A percentile compares a stretch with the other conserved stretches of the same genome.
These are phyloP conservation scores for Trematosphaeria pertusa DNA, from an alignment of 2,329 filamentous ascomycete species.

Conservation along the genomic window DNA sequence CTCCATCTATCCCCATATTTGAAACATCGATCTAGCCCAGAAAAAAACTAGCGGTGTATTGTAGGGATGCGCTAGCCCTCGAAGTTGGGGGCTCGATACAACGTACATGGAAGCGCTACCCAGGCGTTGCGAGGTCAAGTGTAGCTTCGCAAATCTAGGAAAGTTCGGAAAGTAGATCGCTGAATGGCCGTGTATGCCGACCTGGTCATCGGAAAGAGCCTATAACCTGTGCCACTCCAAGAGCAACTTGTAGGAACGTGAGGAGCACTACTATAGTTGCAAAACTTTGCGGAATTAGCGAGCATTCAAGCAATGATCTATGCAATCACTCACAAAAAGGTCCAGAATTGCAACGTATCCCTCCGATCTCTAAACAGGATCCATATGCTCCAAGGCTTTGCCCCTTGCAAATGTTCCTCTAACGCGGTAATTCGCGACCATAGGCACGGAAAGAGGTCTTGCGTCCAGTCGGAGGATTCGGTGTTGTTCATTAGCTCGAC, in stretches of 20 bases:
- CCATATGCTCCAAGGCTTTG: slow-evolving; percentile 33
- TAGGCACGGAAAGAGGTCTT: slow-evolving; percentile 25
- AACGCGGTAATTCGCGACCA: slow-evolving; percentile 26
- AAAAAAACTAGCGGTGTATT: too few species aligned
- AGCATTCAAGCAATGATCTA: background rate
- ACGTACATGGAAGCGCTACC: too few species aligned
- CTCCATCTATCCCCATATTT: too few species aligned
- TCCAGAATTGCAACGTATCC: slow-evolving; percentile 33
- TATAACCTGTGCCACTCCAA: slow-evolving; percentile 26
- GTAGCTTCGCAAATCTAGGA: too few species aligned
- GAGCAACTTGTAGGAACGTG: slow-evolving; percentile 24
- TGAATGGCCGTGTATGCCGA: too few species aligned
- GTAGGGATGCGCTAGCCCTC: too few species aligned
- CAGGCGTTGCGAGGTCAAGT: too few species aligned
- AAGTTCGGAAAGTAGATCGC: too few species aligned
- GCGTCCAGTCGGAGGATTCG: slow-evolving; percentile 23
- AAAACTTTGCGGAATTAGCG: slow-evolving; percentile 19
- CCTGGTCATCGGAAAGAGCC: slow-evolving; percentile 27
- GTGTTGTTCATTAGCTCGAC: slow-evolving; percentile 14
- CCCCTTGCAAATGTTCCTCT: slow-evolving; percentile 25
- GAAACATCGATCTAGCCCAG: too few species aligned
- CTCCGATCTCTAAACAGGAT: slow-evolving; percentile 29
- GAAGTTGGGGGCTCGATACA: too few species aligned
- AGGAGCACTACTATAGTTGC: slow-evolving; percentile 27
- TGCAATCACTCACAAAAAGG: slow-evolving; percentile 23